These are phyloP conservation scores for Ordospora pajunii DNA, from an alignment of 371 early-diverging fungal species.

Conservation along the genomic window DNA sequence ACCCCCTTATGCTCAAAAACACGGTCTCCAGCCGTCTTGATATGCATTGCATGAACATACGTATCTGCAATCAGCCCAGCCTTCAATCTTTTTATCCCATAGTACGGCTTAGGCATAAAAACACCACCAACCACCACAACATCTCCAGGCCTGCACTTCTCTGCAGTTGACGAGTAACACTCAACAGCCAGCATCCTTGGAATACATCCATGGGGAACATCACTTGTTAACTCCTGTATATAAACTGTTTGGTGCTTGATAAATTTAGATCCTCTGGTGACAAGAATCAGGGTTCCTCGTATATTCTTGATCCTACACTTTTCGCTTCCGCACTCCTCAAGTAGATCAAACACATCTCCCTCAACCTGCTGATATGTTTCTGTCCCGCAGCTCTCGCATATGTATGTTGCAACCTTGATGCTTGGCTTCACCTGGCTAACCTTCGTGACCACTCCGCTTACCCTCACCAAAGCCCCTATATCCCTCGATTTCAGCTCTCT, in stretches of 20 bases:
- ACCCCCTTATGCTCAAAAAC: neutral
- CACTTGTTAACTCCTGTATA: conserved; percentile 67
- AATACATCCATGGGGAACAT: conserved; percentile 93
- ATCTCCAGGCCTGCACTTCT: conserved; percentile 79
- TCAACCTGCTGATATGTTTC: conserved; percentile 89
- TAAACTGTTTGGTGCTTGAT: conserved; percentile 61
- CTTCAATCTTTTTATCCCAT: conserved; percentile 76
- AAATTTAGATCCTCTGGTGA: conserved; percentile 85
- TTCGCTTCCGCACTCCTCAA: conserved; percentile 75
- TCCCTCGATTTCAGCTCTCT: conserved; percentile 71
- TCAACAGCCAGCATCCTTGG: conserved; percentile 85
- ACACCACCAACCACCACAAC: conserved; percentile 75
- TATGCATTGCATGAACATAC: conserved; percentile 75
- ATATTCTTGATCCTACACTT: conserved; percentile 72
- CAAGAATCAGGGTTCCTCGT: conserved; percentile 77
- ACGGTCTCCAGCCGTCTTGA: conserved; percentile 56
- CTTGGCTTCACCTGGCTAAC: conserved; percentile 88
- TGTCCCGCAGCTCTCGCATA: conserved; percentile 86
- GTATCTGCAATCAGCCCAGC: conserved; percentile 90
- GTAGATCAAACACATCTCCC: conserved; percentile 66
- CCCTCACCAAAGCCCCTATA: conserved; percentile 76
- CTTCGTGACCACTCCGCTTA: conserved; percentile 87
- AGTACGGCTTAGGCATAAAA: conserved; percentile 81
- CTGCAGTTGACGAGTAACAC: conserved; percentile 71
- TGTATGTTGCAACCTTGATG: conserved; percentile 77